phyloP scores from a whole-genome alignment of 2,329 filamentous ascomycete genomes.

The Alternaria triticina region DNA sequence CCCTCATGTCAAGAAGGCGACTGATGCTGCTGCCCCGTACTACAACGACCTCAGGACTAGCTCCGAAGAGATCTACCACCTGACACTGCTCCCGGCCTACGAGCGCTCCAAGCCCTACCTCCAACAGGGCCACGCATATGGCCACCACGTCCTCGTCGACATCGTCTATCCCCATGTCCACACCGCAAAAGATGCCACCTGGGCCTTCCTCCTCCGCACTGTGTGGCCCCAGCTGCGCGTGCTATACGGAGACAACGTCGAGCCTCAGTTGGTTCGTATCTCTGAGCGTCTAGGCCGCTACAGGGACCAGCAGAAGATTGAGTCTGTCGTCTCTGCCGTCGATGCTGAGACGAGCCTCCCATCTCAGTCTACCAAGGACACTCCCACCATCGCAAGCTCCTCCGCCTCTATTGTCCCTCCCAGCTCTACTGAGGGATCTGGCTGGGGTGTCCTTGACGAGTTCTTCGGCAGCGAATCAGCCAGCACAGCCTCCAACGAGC shows the following conservation, averaged over 20 bases:
- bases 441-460: conserved; percentile 41
- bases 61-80: conserved; percentile 71
- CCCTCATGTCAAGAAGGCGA: conserved; percentile 72
- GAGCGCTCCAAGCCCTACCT: conserved; percentile 76
- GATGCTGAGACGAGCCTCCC: conserved; percentile 45
- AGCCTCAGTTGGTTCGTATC: conserved; percentile 92
- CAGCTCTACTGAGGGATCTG: conserved; percentile 30
- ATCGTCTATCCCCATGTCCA: conserved; percentile 75
- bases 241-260: conserved; percentile 88
- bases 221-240: conserved; percentile 82
- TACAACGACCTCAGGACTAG: conserved; percentile 70
- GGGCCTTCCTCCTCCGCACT: conserved; percentile 74
- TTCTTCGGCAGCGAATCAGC: conserved; percentile 36
- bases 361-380: conserved; percentile 22
- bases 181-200: conserved; percentile 72
- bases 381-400: conserved; percentile 29
- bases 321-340: conserved; percentile 63
- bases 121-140: conserved; percentile 69
- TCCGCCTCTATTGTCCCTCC: conserved; percentile 25
- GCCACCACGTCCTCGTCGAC: conserved; percentile 70
- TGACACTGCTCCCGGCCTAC: conserved; percentile 78
- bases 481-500: conserved; percentile 24
- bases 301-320: conserved; percentile 67
- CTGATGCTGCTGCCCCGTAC: conserved; percentile 70
- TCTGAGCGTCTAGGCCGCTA: conserved; percentile 85